These are phyloP conservation scores for Ustilago sp. DNA, from an alignment of 1,284 basidiomycete genomes.

Conservation along the genomic window DNA sequence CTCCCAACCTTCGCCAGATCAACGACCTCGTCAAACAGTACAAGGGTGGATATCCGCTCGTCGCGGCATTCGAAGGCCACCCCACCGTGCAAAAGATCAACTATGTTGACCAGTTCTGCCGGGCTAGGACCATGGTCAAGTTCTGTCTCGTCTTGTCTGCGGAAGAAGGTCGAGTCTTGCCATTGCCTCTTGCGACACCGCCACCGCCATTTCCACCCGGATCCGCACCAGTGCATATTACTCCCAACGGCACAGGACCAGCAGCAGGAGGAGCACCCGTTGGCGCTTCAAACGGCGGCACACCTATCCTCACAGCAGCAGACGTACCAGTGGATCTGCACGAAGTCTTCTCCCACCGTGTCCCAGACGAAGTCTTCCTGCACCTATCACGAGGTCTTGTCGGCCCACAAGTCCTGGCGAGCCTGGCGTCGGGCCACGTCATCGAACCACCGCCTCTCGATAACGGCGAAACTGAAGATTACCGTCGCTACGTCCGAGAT, in stretches of 20 bases:
- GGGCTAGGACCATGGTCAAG: conserved; percentile 91
- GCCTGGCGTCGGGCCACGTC: conserved; percentile 84
- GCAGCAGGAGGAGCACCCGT: conserved; percentile 73
- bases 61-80: conserved; percentile 70
- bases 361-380: conserved; percentile 96
- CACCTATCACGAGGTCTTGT: conserved; percentile 93
- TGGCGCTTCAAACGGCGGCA: conserved; percentile 72
- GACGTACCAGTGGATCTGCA: conserved; percentile 92
- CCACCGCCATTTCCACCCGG: conserved; percentile 66
- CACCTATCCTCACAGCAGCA: conserved; percentile 77
- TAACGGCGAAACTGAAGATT: conserved; percentile 94
- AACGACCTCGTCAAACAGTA: conserved; percentile 70
- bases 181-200: conserved; percentile 83
- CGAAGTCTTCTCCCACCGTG: conserved; percentile 91
- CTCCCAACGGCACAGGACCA: conserved; percentile 67
- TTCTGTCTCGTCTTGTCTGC: conserved; percentile 90
- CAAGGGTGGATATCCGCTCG: conserved; percentile 61
- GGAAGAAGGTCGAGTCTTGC: conserved; percentile 84
- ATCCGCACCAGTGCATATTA: conserved; percentile 13
- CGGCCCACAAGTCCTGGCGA: conserved; percentile 86
- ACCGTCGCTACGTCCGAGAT: conserved; percentile 92
- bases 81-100: conserved; percentile 80
- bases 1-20: conserved; percentile 66
- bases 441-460: conserved; percentile 90
- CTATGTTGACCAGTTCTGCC: conserved; percentile 88